phyloP scores from a whole-genome alignment of 2,329 filamentous ascomycete species.

The Pleomassaria siparia region DNA sequence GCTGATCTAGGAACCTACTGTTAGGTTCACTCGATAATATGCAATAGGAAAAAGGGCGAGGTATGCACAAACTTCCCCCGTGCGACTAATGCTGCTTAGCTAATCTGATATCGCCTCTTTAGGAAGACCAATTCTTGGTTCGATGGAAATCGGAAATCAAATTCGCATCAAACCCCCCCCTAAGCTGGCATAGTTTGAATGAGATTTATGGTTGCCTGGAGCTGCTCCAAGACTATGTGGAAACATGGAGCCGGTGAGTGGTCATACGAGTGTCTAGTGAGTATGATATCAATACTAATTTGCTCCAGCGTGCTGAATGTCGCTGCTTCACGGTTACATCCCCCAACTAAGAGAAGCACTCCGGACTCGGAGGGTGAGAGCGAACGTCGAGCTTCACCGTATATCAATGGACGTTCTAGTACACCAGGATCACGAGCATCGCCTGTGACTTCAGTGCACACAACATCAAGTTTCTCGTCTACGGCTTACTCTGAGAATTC shows the following conservation, averaged over 20 bases:
- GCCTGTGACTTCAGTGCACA: constrained; percentile 23
- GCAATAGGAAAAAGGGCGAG: constrained; percentile 25
- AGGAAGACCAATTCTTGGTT: constrained; percentile 49
- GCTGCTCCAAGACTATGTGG: constrained; percentile 47
- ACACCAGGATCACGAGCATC: constrained; percentile 25
- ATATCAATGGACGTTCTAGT: constrained; percentile 17
- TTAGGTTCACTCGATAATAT: constrained; percentile 28
- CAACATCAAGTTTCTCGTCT: too few species aligned
- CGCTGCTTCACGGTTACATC: not conserved
- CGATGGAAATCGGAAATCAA: constrained; percentile 36
- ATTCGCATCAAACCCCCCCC: constrained; percentile 25
- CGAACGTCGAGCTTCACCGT: constrained; percentile 25
- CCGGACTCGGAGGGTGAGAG: constrained; percentile 16
- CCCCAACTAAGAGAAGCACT: constrained; percentile 29
- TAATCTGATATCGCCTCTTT: constrained; percentile 19
- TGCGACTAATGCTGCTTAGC: not conserved
- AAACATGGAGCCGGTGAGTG: constrained; percentile 28
- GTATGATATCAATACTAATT: too few species aligned
- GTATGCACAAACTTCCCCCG: constrained; percentile 18
- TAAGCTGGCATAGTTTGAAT: constrained; percentile 48
- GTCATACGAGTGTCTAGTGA: too few species aligned
- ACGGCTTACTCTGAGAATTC: not conserved
- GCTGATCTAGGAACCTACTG: too few species aligned
- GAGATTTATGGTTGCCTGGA: constrained; percentile 45
- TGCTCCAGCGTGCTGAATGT: not conserved